These are phyloP conservation scores for Triglochin maritima DNA, from an alignment of 106 monocot genomes.

Conservation along the genomic window DNA sequence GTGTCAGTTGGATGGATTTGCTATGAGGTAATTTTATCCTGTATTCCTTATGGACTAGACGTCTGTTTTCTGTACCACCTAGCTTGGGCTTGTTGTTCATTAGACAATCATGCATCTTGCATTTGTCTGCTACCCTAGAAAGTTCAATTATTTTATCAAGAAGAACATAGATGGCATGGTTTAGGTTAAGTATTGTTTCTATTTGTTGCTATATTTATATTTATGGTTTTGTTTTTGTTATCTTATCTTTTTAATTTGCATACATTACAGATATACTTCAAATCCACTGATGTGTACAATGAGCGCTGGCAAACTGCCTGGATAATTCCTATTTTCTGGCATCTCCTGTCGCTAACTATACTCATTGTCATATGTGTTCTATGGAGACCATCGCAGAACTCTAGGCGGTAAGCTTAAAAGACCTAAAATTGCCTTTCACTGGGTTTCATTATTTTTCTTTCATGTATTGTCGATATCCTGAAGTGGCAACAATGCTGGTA, in stretches of 20 bases:
- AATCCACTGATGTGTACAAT: constrained; percentile 79
- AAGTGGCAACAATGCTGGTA: background rate
- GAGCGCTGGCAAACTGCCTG: constrained; percentile 87
- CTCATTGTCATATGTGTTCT: constrained; percentile 70
- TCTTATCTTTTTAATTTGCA: background rate
- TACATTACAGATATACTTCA: constrained; percentile 66
- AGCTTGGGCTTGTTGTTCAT: too few species aligned
- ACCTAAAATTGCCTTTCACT: background rate
- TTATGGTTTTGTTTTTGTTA: background rate
- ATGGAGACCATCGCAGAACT: constrained; percentile 90
- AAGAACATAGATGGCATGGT: background rate
- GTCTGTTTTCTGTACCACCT: too few species aligned
- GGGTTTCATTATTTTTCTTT: background rate
- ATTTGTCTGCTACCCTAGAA: too few species aligned
- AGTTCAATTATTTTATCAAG: background rate
- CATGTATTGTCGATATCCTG: background rate
- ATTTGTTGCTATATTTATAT: background rate
- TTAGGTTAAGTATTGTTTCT: background rate
- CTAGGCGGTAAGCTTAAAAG: constrained; percentile 44
- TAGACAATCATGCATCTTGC: too few species aligned
- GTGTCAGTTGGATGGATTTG: constrained; percentile 79
- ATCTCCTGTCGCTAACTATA: constrained; percentile 78
- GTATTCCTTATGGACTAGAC: background rate
- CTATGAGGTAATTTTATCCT: constrained; percentile 56
- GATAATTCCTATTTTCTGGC: constrained; percentile 92